Base-by-base conservation (phyloP, 352 stramenopile species). In the Plasmopara muralis region DNA sequence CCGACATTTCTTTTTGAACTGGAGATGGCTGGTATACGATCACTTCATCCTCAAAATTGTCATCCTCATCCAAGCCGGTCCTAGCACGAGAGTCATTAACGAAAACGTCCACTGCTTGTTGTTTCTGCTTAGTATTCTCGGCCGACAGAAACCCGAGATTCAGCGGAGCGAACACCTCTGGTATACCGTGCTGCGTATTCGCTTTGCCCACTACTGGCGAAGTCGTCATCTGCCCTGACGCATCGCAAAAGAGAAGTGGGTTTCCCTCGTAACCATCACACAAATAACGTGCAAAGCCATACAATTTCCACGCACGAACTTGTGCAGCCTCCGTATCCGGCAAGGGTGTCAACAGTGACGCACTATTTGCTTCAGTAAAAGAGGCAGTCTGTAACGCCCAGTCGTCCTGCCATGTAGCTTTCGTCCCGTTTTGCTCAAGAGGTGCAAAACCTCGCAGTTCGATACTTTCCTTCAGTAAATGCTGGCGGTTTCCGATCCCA, bases 41-140 rank as follows among this genome's bases (percentile, higher is more conserved):
- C 43, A 93, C 80, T 61, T 93, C 82, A 52, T 90, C 82, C 43
- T 90, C 79, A 54, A 90, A 82, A 18, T 93, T 74, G 35, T 89
- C 82, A n/a, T 84, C 77, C 0, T 76, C 72, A 34, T 82, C 71
- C 13, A 60, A 57, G 13, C 47, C 55, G 41, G 52, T 52, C 2
- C 33, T 51, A 33, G 39, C 16, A 25, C 29, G 28, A 18, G 52
- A 50, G 5, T 16, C 39, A 16, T 53, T 62, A 28, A 12, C 12
- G 31, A 53, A 50, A 43, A 20, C 14, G 44, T 42, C 46, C 29
- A 56, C 43, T 45, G 14, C 54, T 40, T 15, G 42, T 33, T 47
- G n/a, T 30, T 68, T 13, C 25, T 71, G 44, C 12, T 64, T 62
- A 30, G 38, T 56, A 52, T 37, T 52, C 34, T 47, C 29, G 31